Evolutionary conservation across 1,139 yeast genomes (phyloP), one percentile per base, ranked within the genome.

Genomic region (Dujonia santamariae): DNA sequence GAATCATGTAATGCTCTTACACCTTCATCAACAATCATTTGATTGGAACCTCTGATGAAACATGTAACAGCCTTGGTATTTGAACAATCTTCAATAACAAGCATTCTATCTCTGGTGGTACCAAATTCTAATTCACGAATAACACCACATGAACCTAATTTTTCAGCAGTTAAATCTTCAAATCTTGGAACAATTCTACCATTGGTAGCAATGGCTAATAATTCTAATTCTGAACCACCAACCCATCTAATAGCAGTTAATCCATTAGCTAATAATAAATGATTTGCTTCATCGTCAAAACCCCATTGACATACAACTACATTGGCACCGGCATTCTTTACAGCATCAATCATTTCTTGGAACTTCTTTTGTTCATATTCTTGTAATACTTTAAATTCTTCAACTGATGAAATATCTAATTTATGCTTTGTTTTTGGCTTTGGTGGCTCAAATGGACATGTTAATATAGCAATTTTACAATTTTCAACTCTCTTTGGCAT

Each of bases 241-340:
- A 94, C 96, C 98, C 98, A 94, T 70, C 98, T 81, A 30, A 94
- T 95, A 24, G 98, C 97, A 35, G 96, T 95, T 45, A 92, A 74
- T 28, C 85, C 77, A 60, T 90, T 87, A 50, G 94, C 86, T 49
- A 90, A 70, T 43, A 92, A 72, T 54, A 92, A 67, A 61, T 94
- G 97, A 63, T 92, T 94, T 29, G 98, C 98, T 67, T 94, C 98
- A 60, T 94, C 99, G 58, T 94, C 98, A 54, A 94, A 94, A 11
- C 99, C 99, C 98, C 98, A 92, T 67, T 92, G 99, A 66, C 98
- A 92, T 26, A 95, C 94, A 38, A 92, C 98, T 35, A 90, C 78
- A 57, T 90, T 92, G 23, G 99, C 98, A 23, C 98, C 98, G 1
- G 96, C 74, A 16, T 74, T 77, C 63, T 94, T 90, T 37, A 92